Evolutionary conservation across 2,329 filamentous ascomycete genomes (phyloP), one percentile per base, ranked within the genome.

Genomic region (Fusarium burgessii): DNA sequence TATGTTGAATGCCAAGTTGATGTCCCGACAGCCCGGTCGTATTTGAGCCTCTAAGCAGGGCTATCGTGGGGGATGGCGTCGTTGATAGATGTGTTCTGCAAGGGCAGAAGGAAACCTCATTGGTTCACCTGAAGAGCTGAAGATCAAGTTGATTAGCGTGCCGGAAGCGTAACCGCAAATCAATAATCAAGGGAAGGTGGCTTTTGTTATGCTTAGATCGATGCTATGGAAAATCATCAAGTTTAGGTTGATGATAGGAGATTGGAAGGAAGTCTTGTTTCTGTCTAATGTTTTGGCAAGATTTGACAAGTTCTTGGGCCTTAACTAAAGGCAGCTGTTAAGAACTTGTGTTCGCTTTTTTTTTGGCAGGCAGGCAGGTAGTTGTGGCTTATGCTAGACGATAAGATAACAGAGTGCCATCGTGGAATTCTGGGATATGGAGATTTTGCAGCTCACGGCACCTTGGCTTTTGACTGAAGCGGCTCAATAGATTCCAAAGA

Each of bases 341-440:
- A 20, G 38, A 20, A 12, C 38, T 41, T 41, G 18, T 12, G 29
- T 29, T 8, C 29, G 8, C 29, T 11, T 11, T 29, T 11, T 29
- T 29, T 29, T 29, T 29, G 23, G 23, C 23, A 23, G 23, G 23
- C 23, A 23, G 32, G 43, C 43, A 42, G 45, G n/a, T 20, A 23
- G 25, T 38, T 46, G 47, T 62, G 41, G 38, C 64, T 56, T 23
- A 52, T 43, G 38, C 23, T 7, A 15, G n/a, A 49, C 49, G 75
- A 77, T 77, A 76, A 77, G 76, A 77, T 77, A 77, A 74, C 58
- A 35, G 55, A 62, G 50, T 45, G 32, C 29, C 46, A 17, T 11
- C 23, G 15, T 27, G 58, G 63, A 75, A 73, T 72, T 75, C 70
- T 70, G 54, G 64, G 61, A 46, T 46, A 45, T 43, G 43, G 38